Conservation (phyloP, 305 asterid species). For the Fraxinus xanthoxyloides region DNA sequence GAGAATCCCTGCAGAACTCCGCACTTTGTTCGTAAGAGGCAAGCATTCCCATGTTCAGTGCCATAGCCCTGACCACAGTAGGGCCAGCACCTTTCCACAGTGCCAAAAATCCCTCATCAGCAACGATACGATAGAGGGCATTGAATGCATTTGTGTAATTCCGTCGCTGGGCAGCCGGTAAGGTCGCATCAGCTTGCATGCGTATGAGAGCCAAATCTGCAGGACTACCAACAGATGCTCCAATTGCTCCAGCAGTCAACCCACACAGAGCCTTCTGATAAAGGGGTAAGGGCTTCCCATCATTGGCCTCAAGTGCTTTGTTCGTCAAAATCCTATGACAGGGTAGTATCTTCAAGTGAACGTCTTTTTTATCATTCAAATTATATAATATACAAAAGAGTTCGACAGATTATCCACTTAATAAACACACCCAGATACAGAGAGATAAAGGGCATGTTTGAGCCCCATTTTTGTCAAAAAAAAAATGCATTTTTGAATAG, state of each 20-base stretch:
- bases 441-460: background rate
- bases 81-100: slow-evolving; percentile 99
- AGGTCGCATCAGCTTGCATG: slow-evolving; percentile 99
- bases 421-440: background rate
- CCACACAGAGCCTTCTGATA: slow-evolving; percentile 96
- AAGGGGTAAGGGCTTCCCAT: slow-evolving; percentile 84
- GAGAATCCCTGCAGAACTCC: slow-evolving; percentile 67
- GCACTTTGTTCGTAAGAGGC: slow-evolving; percentile 93
- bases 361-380: background rate
- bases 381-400: background rate
- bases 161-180: slow-evolving; percentile 77
- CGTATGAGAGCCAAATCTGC: slow-evolving; percentile 95
- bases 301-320: slow-evolving; percentile 89
- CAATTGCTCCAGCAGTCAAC: slow-evolving; percentile 95
- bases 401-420: background rate
- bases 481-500: no score
- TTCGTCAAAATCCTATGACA: slow-evolving; percentile 63
- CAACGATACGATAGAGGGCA: slow-evolving; percentile 68
- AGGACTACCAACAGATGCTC: slow-evolving; percentile 88
- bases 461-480: no score
- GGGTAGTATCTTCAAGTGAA: background rate
- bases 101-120: slow-evolving; percentile 84
- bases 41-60: slow-evolving; percentile 98
- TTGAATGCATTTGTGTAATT: slow-evolving; percentile 81
- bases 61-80: slow-evolving; percentile 98